Conservation (phyloP, 805 yeast species). For the Candida quercuum region DNA sequence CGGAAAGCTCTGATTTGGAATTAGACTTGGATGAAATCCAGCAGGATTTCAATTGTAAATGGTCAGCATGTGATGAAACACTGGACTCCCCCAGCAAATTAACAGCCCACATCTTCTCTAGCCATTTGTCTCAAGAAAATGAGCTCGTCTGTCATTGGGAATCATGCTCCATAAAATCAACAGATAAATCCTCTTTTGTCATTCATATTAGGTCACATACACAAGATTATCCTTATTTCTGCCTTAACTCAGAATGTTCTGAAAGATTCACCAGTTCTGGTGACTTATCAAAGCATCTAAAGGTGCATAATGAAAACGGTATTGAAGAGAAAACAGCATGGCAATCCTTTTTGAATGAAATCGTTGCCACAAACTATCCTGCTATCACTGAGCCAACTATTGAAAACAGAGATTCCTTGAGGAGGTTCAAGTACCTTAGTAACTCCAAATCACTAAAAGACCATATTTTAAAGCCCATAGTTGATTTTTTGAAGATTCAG, state of each 20-base stretch:
- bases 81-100: slow-evolving; percentile 2
- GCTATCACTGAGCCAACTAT: neutral
- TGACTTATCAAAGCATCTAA: slow-evolving; percentile 59
- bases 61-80: slow-evolving; percentile 6
- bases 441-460: neutral
- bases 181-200: slow-evolving; percentile 51
- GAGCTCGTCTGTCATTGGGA: slow-evolving; percentile 48
- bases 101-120: slow-evolving; percentile 6
- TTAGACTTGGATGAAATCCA: neutral
- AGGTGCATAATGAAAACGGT: slow-evolving; percentile 40
- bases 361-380: neutral
- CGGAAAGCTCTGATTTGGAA: slow-evolving; percentile 1
- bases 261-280: slow-evolving; percentile 54
- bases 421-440: slow-evolving; percentile 5
- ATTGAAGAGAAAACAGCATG: slow-evolving; percentile 7
- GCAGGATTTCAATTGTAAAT: slow-evolving; percentile 8
- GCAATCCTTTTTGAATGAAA: slow-evolving; percentile 13
- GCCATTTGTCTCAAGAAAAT: slow-evolving; percentile 4
- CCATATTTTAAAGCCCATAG: slow-evolving; percentile 8
- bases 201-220: slow-evolving; percentile 64
- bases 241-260: slow-evolving; percentile 63
- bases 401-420: neutral
- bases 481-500: slow-evolving; percentile 21
- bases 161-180: slow-evolving; percentile 48
- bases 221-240: slow-evolving; percentile 60